These are phyloP conservation scores for Eimeria maxima DNA, from an alignment of 169 alveolate genomes.

Conservation along the genomic window DNA sequence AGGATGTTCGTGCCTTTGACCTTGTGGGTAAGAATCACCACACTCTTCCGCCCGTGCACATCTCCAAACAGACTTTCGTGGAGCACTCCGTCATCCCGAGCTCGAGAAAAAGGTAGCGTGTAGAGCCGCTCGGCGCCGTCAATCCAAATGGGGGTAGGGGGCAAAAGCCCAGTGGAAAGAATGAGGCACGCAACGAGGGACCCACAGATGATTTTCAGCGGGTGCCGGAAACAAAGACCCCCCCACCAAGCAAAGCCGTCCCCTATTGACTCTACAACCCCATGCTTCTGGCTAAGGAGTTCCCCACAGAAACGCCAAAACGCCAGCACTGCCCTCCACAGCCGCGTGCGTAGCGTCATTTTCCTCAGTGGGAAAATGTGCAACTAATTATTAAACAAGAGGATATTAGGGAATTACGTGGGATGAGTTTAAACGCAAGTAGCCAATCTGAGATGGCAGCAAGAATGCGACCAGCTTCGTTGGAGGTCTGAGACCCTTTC, in stretches of 20 bases:
- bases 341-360: slow-evolving; percentile 48
- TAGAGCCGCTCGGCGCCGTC: slow-evolving; percentile 89
- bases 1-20: slow-evolving; percentile 87
- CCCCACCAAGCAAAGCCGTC: slow-evolving; percentile 81
- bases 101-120: slow-evolving; percentile 87
- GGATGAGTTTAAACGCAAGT: slow-evolving; percentile 4
- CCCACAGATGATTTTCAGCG: slow-evolving; percentile 62
- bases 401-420: no score
- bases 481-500: slow-evolving; percentile 1
- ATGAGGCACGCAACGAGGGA: slow-evolving; percentile 73
- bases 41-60: slow-evolving; percentile 84
- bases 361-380: neutral
- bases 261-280: slow-evolving; percentile 77
- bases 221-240: slow-evolving; percentile 78
- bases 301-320: slow-evolving; percentile 78
- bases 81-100: slow-evolving; percentile 86
- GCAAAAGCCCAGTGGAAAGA: slow-evolving; percentile 85
- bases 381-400: neutral
- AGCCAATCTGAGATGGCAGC: slow-evolving; percentile 27
- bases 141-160: slow-evolving; percentile 87
- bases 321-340: slow-evolving; percentile 61
- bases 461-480: slow-evolving; percentile 33
- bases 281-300: slow-evolving; percentile 81
- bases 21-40: slow-evolving; percentile 84
- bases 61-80: slow-evolving; percentile 86